Base-by-base conservation (phyloP, 495 filamentous ascomycete species). In the Aspergillus haitiensis region DNA sequence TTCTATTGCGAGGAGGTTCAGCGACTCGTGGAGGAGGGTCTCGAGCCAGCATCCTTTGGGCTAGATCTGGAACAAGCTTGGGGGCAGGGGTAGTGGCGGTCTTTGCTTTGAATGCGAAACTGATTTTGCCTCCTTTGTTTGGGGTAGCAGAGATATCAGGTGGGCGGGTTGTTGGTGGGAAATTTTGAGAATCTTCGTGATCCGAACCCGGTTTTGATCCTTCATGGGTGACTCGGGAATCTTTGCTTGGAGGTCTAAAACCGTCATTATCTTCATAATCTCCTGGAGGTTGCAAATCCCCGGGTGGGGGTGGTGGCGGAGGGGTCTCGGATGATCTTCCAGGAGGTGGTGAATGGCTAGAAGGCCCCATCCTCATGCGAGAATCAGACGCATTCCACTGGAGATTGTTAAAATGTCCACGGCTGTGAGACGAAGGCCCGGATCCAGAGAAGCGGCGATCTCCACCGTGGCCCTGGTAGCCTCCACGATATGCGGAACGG, bases 71-170 rank as follows among this genome's bases (percentile, higher is more conserved):
- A n/a, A 81, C 89, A 7, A 87, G 84, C 60, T 91, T 89, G 5
- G 89, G 81, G 8, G 78, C 66, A 7, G 78, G 68, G 21, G 82
- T 74, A 16, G 84, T 75, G 6, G 80, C 73, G 18, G 84, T 73
- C 59, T 94, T 94, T 0, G 84, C 77, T 69, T 94, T 95, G 71
- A 96, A 87, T 11, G 90, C 88, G 71, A 96, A 96, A 65, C 89
- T 92, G 64, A 96, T 91, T 69, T 92, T 93, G 39, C 86, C 86
- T 13, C 79, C 82, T 73, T 81, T 84, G 45, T 77, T 78, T 52
- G 81, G 74, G 27, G 83, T 78, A 39, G 82, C 76, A 27, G 82
- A 74, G 6, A 75, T 70, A 13, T 78, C 70, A 12, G 81, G 70
- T 59, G 83, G 76, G 46, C 70, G 74, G 27, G 54, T 45, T 12